phyloP scores from a whole-genome alignment of 768 basidiomycete genomes.

The Mycena polygramma region DNA sequence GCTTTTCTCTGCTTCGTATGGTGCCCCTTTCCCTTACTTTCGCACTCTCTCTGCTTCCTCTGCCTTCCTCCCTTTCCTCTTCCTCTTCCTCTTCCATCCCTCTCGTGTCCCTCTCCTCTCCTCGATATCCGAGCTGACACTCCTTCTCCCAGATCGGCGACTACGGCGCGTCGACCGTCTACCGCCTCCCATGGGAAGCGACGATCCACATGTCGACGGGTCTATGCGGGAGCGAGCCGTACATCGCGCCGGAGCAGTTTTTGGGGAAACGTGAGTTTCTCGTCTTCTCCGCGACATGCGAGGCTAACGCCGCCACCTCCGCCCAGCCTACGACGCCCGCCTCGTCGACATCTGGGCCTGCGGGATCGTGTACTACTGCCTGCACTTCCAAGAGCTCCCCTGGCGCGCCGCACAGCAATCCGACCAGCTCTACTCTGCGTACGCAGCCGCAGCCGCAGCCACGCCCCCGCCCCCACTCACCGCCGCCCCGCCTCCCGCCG shows the following conservation, averaged over 20 bases:
- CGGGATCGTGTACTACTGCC: conserved; percentile 97
- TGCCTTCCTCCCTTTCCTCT: too few species aligned
- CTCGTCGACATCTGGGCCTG: conserved; percentile 98
- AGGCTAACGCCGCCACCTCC: too few species aligned
- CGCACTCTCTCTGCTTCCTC: too few species aligned
- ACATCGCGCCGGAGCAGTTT: conserved; percentile 99
- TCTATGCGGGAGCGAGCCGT: conserved; percentile 97
- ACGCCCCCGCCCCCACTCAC: conserved; percentile 59
- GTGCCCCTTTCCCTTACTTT: too few species aligned
- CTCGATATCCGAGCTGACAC: too few species aligned
- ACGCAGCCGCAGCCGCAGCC: conserved; percentile 62
- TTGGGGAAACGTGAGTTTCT: conserved; percentile 93
- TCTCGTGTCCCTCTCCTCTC: too few species aligned
- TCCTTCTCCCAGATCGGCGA: conserved; percentile 99
- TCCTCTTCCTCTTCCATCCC: too few species aligned
- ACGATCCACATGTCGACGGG: conserved; percentile 98
- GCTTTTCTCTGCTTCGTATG: too few species aligned
- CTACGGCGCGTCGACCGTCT: conserved; percentile 99
- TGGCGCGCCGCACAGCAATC: conserved; percentile 94
- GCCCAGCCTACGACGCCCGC: conserved; percentile 97
- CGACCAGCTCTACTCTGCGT: conserved; percentile 86
- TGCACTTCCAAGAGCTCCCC: conserved; percentile 97
- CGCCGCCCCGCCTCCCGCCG: conserved; percentile 16
- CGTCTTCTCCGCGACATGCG: too few species aligned
- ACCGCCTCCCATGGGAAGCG: conserved; percentile 97